These are phyloP conservation scores for Asterionellopsis glacialis DNA, from an alignment of 108 stramenopile species.

Conservation along the genomic window DNA sequence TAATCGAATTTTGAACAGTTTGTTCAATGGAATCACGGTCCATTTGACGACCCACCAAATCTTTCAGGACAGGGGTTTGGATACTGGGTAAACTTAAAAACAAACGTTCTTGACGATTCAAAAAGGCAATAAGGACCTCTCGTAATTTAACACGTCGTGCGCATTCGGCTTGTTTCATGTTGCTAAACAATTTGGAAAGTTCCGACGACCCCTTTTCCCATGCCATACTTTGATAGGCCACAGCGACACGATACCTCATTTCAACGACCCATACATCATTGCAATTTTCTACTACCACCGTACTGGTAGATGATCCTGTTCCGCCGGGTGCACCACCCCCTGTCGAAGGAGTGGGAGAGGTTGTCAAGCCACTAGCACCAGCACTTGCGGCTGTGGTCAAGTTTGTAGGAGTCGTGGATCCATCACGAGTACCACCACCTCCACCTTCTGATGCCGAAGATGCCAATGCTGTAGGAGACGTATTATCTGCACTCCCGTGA, in stretches of 20 bases:
- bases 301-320: background rate
- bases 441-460: no score
- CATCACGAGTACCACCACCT: no score
- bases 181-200: constrained; percentile 52
- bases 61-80: constrained; percentile 49
- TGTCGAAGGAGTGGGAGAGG: no score
- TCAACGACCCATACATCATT: constrained; percentile 64
- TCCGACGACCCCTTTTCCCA: constrained; percentile 74
- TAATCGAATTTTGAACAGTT: constrained; percentile 52
- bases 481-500: background rate
- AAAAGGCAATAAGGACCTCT: constrained; percentile 60
- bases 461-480: no score
- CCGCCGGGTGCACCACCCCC: constrained; percentile 15
- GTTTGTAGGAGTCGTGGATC: no score
- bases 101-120: constrained; percentile 60
- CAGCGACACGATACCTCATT: constrained; percentile 74
- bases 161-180: constrained; percentile 67
- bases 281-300: no score
- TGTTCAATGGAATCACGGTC: constrained; percentile 55
- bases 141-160: constrained; percentile 49
- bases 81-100: constrained; percentile 56
- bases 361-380: no score
- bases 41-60: constrained; percentile 55
- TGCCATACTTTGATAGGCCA: constrained; percentile 55
- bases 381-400: no score